These are phyloP conservation scores for Aegilops sharonensis DNA, from an alignment of 176 grass and related monocot genomes.

Conservation along the genomic window DNA sequence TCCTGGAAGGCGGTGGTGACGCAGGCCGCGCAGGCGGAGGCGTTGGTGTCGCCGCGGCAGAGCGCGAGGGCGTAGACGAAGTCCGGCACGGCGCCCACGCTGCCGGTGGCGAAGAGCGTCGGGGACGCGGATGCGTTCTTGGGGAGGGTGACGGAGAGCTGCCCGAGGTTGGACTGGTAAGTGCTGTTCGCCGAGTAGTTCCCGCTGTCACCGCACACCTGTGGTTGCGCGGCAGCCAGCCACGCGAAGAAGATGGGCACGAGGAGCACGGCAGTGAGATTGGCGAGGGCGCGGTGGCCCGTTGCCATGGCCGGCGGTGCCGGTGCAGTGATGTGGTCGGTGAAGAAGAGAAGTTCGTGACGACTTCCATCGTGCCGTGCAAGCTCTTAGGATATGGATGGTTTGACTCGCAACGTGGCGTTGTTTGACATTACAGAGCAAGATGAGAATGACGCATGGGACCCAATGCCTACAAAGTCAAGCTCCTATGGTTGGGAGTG, in stretches of 20 bases:
- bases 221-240: too few relatives aligned
- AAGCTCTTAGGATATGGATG: not conserved
- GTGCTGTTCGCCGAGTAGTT: constrained; percentile 21
- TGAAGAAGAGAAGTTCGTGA: not conserved
- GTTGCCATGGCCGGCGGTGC: not conserved
- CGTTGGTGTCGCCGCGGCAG: constrained; percentile 41
- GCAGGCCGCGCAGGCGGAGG: constrained; percentile 1
- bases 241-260: too few relatives aligned
- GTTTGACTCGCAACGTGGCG: not conserved
- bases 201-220: not conserved
- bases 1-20: constrained; percentile 17
- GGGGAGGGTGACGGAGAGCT: constrained; percentile 7
- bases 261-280: not conserved
- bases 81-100: not conserved
- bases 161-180: constrained; percentile 19
- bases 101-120: not conserved
- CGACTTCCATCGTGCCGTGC: too few relatives aligned
- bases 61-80: constrained; percentile 17
- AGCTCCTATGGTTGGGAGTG: not conserved
- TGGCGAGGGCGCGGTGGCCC: not conserved
- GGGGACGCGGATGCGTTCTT: not conserved
- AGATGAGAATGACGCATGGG: not conserved
- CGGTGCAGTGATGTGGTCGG: not conserved
- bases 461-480: not conserved
- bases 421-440: not conserved